Base-by-base conservation (phyloP, 2,329 filamentous ascomycete genomes). In the Aspergillus clavatus region DNA sequence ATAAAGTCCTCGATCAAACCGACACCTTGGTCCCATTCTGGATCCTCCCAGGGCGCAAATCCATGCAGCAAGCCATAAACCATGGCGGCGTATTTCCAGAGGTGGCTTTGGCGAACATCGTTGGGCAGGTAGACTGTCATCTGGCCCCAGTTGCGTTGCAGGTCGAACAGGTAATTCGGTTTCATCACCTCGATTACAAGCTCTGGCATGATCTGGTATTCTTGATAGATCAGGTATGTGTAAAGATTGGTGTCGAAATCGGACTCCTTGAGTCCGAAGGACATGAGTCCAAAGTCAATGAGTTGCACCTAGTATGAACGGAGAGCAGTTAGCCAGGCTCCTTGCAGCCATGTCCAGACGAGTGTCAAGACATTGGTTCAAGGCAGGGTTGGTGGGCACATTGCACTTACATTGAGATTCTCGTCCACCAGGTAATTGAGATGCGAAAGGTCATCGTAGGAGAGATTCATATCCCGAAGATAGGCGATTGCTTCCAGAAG, bases 41-140 rank as follows among this genome's bases (percentile, higher is more conserved):
- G 51, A 11, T 51, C 45, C 35, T 66, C 62, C 63, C 63, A 66
- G 7, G 63, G 60, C 26, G 55, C 56, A 46, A 56, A 62, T 6
- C 62, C 63, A 33, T 67, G 63, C 5, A 66, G 46, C 22, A 67
- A 50, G 2, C 60, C 56, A 45, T 60, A 66, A 8, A 59, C 41
- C 2, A 61, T 43, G 4, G 50, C 51, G 14, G 54, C 60, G 37
- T 59, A 58, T 38, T 60, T 58, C 63, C 63, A 66, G 12, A 63
- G 14, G 12, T 48, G 24, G 2, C 44, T 28, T 2, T 46, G 26
- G 6, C 57, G 56, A 4, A 40, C 5, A 29, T 65, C 62, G 24
- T 56, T 44, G 12, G 40, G 39, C 8, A 40, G 21, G 24, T 21
- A 46, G 23, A 37, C 29, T 8, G 10, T 39, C 4, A 2, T 7